These are phyloP conservation scores for Psilocybe azurescens DNA, from an alignment of 768 basidiomycete species.

Conservation along the genomic window DNA sequence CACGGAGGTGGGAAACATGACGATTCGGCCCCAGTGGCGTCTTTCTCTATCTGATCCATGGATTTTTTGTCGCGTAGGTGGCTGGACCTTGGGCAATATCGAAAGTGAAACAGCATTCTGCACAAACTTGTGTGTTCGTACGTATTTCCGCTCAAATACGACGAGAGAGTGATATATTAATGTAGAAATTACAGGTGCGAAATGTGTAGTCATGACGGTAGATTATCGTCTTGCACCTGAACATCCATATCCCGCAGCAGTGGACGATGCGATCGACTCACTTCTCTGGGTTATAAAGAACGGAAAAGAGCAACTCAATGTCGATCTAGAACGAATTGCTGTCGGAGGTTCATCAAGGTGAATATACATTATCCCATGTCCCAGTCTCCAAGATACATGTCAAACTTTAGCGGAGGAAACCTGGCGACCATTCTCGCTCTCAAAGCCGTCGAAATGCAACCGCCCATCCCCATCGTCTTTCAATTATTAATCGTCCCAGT, in stretches of 20 bases:
- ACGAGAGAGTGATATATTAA: no score
- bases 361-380: background rate
- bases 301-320: conserved; percentile 49
- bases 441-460: conserved; percentile 55
- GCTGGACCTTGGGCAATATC: conserved; percentile 79
- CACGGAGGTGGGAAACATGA: conserved; percentile 65
- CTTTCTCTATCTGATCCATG: background rate
- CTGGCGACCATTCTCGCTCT: conserved; percentile 69
- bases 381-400: background rate
- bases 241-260: conserved; percentile 70
- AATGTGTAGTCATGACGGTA: conserved; percentile 67
- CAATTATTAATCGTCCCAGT: conserved; percentile 77
- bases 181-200: conserved; percentile 60
- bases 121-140: conserved; percentile 64
- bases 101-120: conserved; percentile 63
- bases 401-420: conserved; percentile 62
- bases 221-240: conserved; percentile 80
- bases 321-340: conserved; percentile 60
- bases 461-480: conserved; percentile 60
- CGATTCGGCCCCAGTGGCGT: no score
- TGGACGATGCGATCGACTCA: conserved; percentile 72
- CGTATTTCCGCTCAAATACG: conserved; percentile 23
- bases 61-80: conserved; percentile 48
- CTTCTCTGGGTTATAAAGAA: conserved; percentile 63
- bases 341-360: conserved; percentile 80